Base-by-base conservation (phyloP, 257 asterid genomes). In the Salvia miltiorrhiza region DNA sequence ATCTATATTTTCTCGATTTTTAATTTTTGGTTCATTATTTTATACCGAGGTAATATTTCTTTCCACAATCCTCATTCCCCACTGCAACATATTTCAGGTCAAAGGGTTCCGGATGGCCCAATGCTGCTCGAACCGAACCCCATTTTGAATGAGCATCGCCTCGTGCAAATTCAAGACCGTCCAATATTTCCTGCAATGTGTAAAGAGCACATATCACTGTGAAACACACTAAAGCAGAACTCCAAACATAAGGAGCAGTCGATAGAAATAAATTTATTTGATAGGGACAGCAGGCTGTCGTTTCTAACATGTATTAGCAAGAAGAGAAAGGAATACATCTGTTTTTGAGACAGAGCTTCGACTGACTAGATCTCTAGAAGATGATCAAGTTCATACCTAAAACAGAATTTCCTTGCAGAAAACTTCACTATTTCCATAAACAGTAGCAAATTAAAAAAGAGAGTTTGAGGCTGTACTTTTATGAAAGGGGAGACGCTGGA, bases 91-190 rank as follows among this genome's bases (percentile, higher is more conserved):
- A 89, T 89, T 74, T 87, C 84, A 94, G 72, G 74, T 85, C 91
- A 57, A 94, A 94, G 37, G 97, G 97, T 76, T 89, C 90, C 1
- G 91, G 95, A 70, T 89, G 99, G 47, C 97, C 99, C 91, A 94
- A 64, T 74, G 85, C 72, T 63, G 97, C 95, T 83, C 99, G 82
- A 72, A 85, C 71, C 47, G 97, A 87, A 76, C 99, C 99, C 99
- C 99, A 94, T 81, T 79, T 83, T 55, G 99, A 85, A 5, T 76
- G 43, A 21, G 87, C 71, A 78, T 81, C 90, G 5, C 99, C 99
- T 70, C 82, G 84, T 32, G 97, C 96, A 74, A 94, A 94, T 88
- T 91, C 97, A 30, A 91, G 79, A 21, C 99, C 99, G 9, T 90
- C 97, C 62, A 94, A 73, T 69, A 85, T 82, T 79, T 94, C 99